Evolutionary conservation across 176 grass and related monocot genomes (phyloP), one percentile per base, ranked within the genome.

Genomic region (Melocanna baccifera): DNA sequence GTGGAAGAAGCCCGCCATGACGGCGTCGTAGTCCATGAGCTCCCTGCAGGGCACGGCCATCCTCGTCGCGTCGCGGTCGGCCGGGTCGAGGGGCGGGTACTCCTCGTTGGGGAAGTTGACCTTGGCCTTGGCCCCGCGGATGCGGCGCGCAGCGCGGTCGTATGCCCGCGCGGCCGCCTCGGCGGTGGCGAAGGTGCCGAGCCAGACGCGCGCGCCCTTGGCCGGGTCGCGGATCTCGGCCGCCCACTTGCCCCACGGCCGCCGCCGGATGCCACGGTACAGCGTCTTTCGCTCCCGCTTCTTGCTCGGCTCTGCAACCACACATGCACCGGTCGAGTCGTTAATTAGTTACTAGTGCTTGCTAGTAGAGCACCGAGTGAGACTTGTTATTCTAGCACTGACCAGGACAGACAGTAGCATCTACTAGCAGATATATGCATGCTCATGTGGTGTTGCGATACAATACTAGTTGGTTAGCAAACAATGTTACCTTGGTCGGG

Each of bases 51-150:
- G 56, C 7, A 22, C 1, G n/a, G 5, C 1, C 20, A 7, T 1
- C 47, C 79, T 55, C 4, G 43, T 4, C 10, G 6, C 19, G 62
- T 59, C 16, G 59, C 74, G 12, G 18, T 83, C 73, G 4, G 43
- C 26, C 6, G 26, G 19, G 22, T 76, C 82, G 46, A 47, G 79
- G 0, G 87, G 81, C 53, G 90, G 89, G 57, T 63, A 63, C 26
- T 89, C 88, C 83, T 94, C 92, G 71, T 95, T 95, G 85, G 92
- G 94, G 84, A 97, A 97, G 85, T 97, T 97, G 55, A 97, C 90
- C 86, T 97, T 97, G 64, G 94, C 94, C 83, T 94, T 97, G 73
- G 86, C 62, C 1, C 94, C 94, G 10, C 92, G 62, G 86, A 97
- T 97, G 58, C 88, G 88, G 0, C 92, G 86, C 18, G 95, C 95